Evolutionary conservation across 176 grass and related monocot genomes (phyloP), one percentile per base, ranked within the genome.

Genomic region (maize (Zea mays)): DNA sequence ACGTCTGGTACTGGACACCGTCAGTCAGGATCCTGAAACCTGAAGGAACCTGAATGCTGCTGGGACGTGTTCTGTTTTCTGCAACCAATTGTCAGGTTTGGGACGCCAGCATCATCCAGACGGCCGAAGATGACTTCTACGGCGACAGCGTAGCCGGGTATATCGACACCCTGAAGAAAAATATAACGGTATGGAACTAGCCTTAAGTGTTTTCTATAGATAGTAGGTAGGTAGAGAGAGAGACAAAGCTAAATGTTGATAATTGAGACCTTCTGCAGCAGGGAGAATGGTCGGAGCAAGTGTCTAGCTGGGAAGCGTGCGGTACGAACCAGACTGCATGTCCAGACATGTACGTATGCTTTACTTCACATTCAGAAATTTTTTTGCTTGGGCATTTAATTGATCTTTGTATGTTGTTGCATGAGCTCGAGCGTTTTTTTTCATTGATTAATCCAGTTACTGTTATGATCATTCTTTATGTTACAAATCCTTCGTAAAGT

Each of bases 231-330:
- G 13, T 11, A 52, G 50, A 17, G 51, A 55, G 17, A 19, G 6
- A 41, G 5, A 5, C 27, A 27, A 17, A 6, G 16, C 5, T 8
- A 54, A n/a, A 0, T 8, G 17, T 16, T 54, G 17, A n/a, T 8
- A 0, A 8, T 6, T 49, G 14, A 69, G 39, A 8, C 17, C 73
- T 3, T 39, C 38, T 75, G 14, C 82, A 90, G 91, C 81, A 90
- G 91, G 85, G 85, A 63, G 79, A 58, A 15, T 93, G 91, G 91
- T 90, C 87, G 14, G 40, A 76, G 17, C 60, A 88, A 71, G 91
- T 90, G 72, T 36, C 37, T 37, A 54, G 63, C 74, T 90, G 87
- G 91, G 87, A 93, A n/a, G 42, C 14, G 50, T 93, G 91, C 71
- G 55, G 59, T 66, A 77, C 50, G 36, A 81, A 80, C 75, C 76